Percentiles rank a stretch among this genome's conserved stretches.
These are phyloP conservation scores for Rhipidocladum racemiflorum DNA, from an alignment of 176 grass and related monocot species.

Conservation along the genomic window DNA sequence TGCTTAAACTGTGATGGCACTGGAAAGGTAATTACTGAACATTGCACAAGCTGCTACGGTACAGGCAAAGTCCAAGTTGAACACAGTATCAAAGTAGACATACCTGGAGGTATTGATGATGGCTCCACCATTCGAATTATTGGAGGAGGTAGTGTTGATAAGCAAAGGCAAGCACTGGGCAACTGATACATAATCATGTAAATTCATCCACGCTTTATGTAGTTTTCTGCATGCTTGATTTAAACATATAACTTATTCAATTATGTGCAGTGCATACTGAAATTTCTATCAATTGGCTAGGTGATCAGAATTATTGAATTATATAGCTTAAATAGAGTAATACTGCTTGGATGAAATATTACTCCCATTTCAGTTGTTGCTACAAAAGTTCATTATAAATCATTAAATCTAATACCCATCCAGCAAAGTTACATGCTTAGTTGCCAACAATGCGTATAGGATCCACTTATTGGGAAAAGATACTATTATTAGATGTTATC, in stretches of 20 bases:
- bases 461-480: neutral
- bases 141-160: slow-evolving; percentile 73
- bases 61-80: slow-evolving; percentile 61
- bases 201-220: neutral
- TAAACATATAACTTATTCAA: neutral
- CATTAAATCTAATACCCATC: neutral
- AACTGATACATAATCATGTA: slow-evolving; percentile 4
- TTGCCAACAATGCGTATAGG: neutral
- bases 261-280: neutral
- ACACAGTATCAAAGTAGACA: slow-evolving; percentile 51
- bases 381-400: neutral
- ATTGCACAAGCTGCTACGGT: slow-evolving; percentile 66
- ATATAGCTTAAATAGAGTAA: neutral
- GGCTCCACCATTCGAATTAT: slow-evolving; percentile 65
- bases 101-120: slow-evolving; percentile 82
- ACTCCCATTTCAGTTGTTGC: slow-evolving; percentile 5
- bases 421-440: neutral
- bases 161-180: slow-evolving; percentile 51
- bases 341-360: neutral
- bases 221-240: slow-evolving; percentile 17
- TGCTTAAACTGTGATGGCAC: slow-evolving; percentile 77
- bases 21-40: slow-evolving; percentile 73
- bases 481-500: slow-evolving; percentile 9
- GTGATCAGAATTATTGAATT: slow-evolving; percentile 5
- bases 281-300: neutral